These are phyloP conservation scores for Citrus australasica DNA, from an alignment of 345 rosid species.

Conservation along the genomic window DNA sequence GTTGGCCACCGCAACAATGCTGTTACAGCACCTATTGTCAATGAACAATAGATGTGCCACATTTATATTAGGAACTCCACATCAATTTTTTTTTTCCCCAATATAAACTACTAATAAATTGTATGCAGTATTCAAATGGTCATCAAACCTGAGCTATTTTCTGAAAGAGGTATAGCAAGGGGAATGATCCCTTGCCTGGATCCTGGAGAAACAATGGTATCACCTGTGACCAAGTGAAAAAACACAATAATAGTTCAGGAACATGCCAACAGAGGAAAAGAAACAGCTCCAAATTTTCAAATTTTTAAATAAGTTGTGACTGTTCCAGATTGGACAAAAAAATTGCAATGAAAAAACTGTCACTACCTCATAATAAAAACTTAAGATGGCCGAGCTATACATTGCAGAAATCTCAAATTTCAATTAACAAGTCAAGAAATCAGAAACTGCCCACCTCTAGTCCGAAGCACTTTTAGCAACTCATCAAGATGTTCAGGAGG, in stretches of 20 bases:
- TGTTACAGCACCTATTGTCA: slow-evolving; percentile 58
- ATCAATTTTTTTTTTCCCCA: background rate
- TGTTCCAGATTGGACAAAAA: background rate
- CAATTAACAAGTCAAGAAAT: background rate
- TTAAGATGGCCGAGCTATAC: background rate
- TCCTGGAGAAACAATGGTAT: slow-evolving; percentile 69
- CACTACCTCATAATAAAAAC: background rate
- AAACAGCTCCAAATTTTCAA: background rate
- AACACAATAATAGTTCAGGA: slow-evolving; percentile 10
- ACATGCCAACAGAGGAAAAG: background rate
- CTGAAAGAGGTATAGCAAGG: slow-evolving; percentile 67
- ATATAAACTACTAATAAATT: background rate
- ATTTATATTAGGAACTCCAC: background rate
- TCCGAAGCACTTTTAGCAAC: slow-evolving; percentile 70
- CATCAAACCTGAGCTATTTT: slow-evolving; percentile 56
- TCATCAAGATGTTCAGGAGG: slow-evolving; percentile 66
- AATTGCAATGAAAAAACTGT: too few species aligned
- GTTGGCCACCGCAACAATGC: slow-evolving; percentile 93
- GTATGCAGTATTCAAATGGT: background rate
- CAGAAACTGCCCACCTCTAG: slow-evolving; percentile 44
- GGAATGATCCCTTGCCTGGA: slow-evolving; percentile 69
- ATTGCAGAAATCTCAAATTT: background rate
- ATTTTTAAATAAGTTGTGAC: background rate
- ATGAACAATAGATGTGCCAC: slow-evolving; percentile 5
- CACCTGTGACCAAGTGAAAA: slow-evolving; percentile 42